A percentile compares a stretch with the other conserved stretches of the same genome.
These are phyloP conservation scores for Venturiaceae sp. DNA, from an alignment of 2,329 filamentous ascomycete genomes.

Conservation along the genomic window DNA sequence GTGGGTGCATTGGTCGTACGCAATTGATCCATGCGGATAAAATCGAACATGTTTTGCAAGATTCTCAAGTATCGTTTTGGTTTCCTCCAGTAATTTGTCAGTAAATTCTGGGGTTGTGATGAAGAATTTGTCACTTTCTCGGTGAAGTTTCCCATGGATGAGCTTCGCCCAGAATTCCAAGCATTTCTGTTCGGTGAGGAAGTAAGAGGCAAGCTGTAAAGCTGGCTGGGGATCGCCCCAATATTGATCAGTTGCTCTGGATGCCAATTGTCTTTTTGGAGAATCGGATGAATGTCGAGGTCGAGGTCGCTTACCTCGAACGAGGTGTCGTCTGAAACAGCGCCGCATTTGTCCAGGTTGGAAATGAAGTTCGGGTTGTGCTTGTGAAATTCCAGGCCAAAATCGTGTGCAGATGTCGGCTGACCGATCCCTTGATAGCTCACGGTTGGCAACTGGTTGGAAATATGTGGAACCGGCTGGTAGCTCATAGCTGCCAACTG, in stretches of 20 bases:
- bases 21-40: not conserved
- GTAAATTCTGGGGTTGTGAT: not conserved
- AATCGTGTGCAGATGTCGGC: too few species aligned
- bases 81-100: not conserved
- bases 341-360: too few species aligned
- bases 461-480: too few species aligned
- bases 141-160: not conserved
- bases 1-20: not conserved
- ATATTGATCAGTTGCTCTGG: not conserved
- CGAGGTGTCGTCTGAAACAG: not conserved
- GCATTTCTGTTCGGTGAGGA: not conserved
- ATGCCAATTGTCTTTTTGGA: not conserved
- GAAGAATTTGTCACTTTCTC: not conserved
- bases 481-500: too few species aligned
- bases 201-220: not conserved
- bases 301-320: not conserved
- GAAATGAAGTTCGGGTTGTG: too few species aligned
- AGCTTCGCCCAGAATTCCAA: not conserved
- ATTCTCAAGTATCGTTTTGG: not conserved
- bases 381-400: too few species aligned
- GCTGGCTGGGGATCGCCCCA: not conserved
- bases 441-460: too few species aligned
- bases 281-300: not conserved
- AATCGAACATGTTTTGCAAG: not conserved
- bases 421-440: too few species aligned